Conservation (phyloP, 352 stramenopile genomes). For the Pythium utonaiense region DNA sequence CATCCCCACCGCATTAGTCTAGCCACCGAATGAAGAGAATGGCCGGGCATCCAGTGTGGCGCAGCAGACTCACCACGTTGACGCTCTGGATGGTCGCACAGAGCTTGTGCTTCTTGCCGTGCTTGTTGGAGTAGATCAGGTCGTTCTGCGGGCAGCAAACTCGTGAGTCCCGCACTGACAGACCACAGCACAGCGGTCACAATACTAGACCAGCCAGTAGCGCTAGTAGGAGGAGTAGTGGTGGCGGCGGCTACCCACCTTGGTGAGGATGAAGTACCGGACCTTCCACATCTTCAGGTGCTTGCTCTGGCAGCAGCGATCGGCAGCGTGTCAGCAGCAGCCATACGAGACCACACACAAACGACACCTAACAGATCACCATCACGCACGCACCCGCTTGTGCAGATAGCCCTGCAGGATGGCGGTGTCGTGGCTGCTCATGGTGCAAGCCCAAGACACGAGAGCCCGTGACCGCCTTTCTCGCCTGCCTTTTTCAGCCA, state of each 20-base stretch:
- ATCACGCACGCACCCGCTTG: conserved; percentile 60
- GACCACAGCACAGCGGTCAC: too few relatives aligned
- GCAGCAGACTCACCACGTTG: conserved; percentile 59
- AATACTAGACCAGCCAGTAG: too few relatives aligned
- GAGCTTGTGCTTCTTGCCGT: conserved; percentile 65
- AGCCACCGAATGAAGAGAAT: too few relatives aligned
- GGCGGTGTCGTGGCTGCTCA: conserved; percentile 51
- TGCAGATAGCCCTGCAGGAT: conserved; percentile 83
- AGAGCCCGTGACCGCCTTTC: too few relatives aligned
- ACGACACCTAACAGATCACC: background rate
- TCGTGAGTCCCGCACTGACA: too few relatives aligned
- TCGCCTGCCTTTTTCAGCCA: too few relatives aligned
- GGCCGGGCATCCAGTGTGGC: too few relatives aligned
- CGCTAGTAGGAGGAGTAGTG: background rate
- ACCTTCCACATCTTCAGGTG: conserved; percentile 86
- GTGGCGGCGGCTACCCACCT: conserved; percentile 28
- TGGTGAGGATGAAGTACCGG: conserved; percentile 80
- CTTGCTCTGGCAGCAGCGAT: conserved; percentile 45
- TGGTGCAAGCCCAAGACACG: conserved; percentile 16
- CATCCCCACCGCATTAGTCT: too few relatives aligned
- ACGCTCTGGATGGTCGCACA: conserved; percentile 43
- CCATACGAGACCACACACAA: too few relatives aligned
- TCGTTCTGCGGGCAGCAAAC: conserved; percentile 38
- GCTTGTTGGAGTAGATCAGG: conserved; percentile 79
- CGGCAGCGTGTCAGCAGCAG: background rate